A percentile compares a stretch with the other conserved stretches of the same genome.
Conservation (phyloP, 495 filamentous ascomycete species). For the Chaetomium tenue region DNA sequence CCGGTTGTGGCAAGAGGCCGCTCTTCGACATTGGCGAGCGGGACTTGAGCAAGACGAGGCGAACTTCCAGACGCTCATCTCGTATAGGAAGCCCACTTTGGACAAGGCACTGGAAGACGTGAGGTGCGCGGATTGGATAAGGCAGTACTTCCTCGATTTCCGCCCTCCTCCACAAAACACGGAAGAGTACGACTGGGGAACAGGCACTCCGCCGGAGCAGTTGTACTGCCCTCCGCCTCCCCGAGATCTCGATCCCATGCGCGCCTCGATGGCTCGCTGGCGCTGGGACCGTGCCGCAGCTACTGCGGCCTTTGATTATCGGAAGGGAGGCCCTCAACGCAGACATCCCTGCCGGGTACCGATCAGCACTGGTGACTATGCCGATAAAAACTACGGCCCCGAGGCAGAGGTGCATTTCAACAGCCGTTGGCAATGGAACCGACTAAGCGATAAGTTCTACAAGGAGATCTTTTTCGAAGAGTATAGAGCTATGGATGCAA, state of each 20-base stretch:
- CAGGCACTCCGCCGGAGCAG: too few relatives aligned
- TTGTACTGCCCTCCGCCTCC: constrained; percentile 7
- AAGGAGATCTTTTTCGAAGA: background rate
- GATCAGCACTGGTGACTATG: background rate
- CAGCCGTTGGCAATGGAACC: background rate
- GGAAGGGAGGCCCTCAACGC: constrained; percentile 26
- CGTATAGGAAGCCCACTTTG: background rate
- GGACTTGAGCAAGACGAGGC: background rate
- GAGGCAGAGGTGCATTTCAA: background rate
- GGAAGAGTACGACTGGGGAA: background rate
- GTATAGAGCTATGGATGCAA: background rate
- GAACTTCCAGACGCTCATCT: background rate
- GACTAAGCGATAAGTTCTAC: background rate
- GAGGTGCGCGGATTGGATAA: background rate
- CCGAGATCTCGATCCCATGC: background rate
- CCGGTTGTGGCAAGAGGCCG: constrained; percentile 16
- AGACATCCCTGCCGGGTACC: constrained; percentile 12
- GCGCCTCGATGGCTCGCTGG: constrained; percentile 7
- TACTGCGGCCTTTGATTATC: constrained; percentile 15
- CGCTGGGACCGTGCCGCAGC: background rate
- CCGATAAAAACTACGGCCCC: background rate
- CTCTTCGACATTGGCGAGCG: background rate
- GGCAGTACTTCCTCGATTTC: constrained; percentile 11
- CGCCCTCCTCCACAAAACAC: background rate
- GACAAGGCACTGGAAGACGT: background rate